A percentile compares a stretch with the other conserved stretches of the same genome.
Conservation (phyloP, 106 monocot genomes). For the Dioscorea zingiberensis region DNA sequence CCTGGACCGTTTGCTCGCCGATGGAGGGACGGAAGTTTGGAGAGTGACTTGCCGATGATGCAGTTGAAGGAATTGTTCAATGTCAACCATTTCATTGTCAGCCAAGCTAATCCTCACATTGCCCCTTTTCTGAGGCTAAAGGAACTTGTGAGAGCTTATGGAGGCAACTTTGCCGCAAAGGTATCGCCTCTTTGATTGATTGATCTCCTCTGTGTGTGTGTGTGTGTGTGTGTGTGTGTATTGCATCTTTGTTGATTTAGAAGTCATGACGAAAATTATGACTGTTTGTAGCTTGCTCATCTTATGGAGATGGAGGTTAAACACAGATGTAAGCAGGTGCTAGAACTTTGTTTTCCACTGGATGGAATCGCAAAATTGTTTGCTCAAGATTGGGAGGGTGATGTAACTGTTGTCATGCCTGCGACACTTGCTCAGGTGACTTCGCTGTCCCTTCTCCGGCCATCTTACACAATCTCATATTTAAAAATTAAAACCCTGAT, state of each 20-base stretch:
- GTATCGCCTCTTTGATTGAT: slow-evolving; percentile 17
- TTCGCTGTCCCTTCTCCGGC: too few species aligned
- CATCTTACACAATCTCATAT: neutral
- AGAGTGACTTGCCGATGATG: slow-evolving; percentile 92
- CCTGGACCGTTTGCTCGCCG: slow-evolving; percentile 29
- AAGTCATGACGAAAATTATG: neutral
- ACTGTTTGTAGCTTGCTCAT: slow-evolving; percentile 66
- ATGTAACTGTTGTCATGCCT: slow-evolving; percentile 93
- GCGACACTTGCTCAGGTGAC: slow-evolving; percentile 89
- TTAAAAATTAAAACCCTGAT: neutral
- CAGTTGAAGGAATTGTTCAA: slow-evolving; percentile 95
- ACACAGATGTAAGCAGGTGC: slow-evolving; percentile 90
- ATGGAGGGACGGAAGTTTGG: slow-evolving; percentile 97
- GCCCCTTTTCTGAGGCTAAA: slow-evolving; percentile 81
- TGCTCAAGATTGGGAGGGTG: slow-evolving; percentile 98
- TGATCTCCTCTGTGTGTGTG: neutral
- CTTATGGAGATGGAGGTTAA: slow-evolving; percentile 94
- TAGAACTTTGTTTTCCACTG: slow-evolving; percentile 86
- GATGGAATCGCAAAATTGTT: slow-evolving; percentile 87
- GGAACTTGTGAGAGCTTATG: slow-evolving; percentile 76
- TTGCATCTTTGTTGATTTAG: neutral
- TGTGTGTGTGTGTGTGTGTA: neutral
- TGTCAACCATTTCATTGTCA: slow-evolving; percentile 97
- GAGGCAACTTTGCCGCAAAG: slow-evolving; percentile 94
- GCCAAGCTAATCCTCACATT: slow-evolving; percentile 97